Percentiles rank a stretch among this genome's conserved stretches.
Conservation (phyloP, 2,329 filamentous ascomycete genomes). For the Aspergillus unguis region DNA sequence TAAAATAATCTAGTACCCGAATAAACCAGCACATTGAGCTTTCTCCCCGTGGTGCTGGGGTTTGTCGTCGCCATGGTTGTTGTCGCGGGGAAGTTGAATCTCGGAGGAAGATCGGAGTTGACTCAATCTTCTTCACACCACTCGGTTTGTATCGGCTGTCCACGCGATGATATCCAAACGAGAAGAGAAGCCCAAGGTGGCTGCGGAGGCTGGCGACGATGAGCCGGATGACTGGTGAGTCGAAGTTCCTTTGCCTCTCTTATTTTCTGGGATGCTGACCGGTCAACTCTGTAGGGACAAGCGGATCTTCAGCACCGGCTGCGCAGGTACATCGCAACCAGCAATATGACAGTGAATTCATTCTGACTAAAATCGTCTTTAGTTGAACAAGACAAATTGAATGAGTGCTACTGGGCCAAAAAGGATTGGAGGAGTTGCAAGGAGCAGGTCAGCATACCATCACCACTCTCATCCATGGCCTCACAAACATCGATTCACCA, state of each 20-base stretch:
- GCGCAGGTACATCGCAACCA: slow-evolving; percentile 61
- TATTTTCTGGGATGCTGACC: slow-evolving; percentile 17
- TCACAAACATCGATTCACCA: background rate
- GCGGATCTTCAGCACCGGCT: slow-evolving; percentile 94
- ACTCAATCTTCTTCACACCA: slow-evolving; percentile 3
- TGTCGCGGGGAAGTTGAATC: slow-evolving; percentile 21
- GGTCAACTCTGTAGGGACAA: slow-evolving; percentile 70
- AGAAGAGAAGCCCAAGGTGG: slow-evolving; percentile 43
- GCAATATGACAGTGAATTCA: background rate
- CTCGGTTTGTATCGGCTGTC: slow-evolving; percentile 3
- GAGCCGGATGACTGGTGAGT: slow-evolving; percentile 90
- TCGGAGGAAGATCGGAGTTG: background rate
- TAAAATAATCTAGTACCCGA: slow-evolving; percentile 58
- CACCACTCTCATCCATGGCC: background rate
- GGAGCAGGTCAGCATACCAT: slow-evolving; percentile 65
- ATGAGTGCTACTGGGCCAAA: slow-evolving; percentile 92
- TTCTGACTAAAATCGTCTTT: slow-evolving; percentile 6
- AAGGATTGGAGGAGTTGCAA: slow-evolving; percentile 93
- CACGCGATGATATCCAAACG: slow-evolving; percentile 60
- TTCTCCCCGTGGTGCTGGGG: slow-evolving; percentile 56
- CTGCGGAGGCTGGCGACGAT: slow-evolving; percentile 63
- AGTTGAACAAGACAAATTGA: slow-evolving; percentile 89
- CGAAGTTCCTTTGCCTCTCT: background rate
- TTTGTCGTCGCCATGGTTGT: slow-evolving; percentile 26
- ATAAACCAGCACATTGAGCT: slow-evolving; percentile 90